Percentiles rank a stretch among this genome's conserved stretches.
Evolutionary conservation across 2,329 filamentous ascomycete genomes (phyloP).

Genomic region (Hansfordia pulvinata): DNA sequence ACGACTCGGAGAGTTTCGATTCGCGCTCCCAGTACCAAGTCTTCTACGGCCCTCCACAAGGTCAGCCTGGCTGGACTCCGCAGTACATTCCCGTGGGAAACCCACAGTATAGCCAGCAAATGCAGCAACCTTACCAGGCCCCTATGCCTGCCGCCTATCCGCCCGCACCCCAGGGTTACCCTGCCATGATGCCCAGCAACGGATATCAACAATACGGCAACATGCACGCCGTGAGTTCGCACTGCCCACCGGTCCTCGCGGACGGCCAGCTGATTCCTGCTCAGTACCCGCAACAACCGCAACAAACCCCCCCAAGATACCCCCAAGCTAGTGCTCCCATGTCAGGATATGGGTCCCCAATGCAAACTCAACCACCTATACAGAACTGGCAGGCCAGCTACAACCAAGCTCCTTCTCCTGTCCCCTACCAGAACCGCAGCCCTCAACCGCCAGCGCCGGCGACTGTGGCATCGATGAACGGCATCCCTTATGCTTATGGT

Average conservation of each 20-base stretch:
- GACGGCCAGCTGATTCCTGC: no score
- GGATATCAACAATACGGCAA: constrained; percentile 31
- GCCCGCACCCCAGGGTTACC: constrained; percentile 27
- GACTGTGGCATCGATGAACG: constrained; percentile 11
- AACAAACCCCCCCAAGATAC: constrained; percentile 18
- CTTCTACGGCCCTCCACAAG: constrained; percentile 43
- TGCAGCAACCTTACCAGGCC: constrained; percentile 31
- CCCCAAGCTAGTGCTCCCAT: constrained; percentile 20
- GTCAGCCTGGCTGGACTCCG: constrained; percentile 44
- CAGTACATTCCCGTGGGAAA: constrained; percentile 36
- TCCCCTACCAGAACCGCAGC: constrained; percentile 11
- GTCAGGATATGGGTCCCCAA: constrained; percentile 18
- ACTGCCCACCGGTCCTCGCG: no score
- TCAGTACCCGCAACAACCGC: constrained; percentile 22
- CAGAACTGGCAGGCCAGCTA: constrained; percentile 19
- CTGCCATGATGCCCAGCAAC: constrained; percentile 24
- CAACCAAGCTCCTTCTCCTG: constrained; percentile 10
- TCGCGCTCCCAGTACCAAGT: constrained; percentile 56
- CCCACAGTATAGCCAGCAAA: constrained; percentile 26
- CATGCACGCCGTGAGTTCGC: constrained; percentile 29
- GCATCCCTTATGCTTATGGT: constrained; percentile 60
- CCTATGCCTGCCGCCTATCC: constrained; percentile 32
- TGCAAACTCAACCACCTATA: constrained; percentile 17
- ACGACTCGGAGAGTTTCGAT: constrained; percentile 53
- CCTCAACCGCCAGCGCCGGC: constrained; percentile 10